Conservation (phyloP, 2,329 filamentous ascomycete genomes). For the Pestalotiopsis fici region DNA sequence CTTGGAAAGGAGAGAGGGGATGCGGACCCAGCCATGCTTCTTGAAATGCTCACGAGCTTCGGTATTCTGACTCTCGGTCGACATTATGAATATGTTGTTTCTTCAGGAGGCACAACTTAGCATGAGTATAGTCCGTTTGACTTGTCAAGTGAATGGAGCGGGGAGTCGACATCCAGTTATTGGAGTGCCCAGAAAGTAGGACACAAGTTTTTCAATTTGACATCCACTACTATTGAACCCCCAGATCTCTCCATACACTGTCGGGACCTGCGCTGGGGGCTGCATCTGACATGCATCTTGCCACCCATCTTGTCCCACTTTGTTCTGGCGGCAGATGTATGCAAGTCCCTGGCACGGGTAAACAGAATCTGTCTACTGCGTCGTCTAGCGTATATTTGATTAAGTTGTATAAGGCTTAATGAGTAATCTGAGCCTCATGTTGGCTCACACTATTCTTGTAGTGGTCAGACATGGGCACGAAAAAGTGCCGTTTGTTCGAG, state of each 20-base stretch:
- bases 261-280: background rate
- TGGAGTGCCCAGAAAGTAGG: background rate
- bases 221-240: background rate
- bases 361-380: background rate
- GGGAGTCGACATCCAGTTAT: background rate
- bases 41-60: constrained; percentile 15
- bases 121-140: background rate
- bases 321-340: background rate
- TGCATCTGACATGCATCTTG: background rate
- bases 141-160: background rate
- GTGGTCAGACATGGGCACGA: background rate
- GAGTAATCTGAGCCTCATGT: background rate
- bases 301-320: background rate
- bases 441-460: background rate
- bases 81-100: background rate
- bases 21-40: constrained; percentile 24
- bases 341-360: background rate
- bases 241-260: background rate
- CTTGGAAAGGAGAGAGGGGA: constrained; percentile 23
- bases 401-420: background rate
- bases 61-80: background rate
- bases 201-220: background rate
- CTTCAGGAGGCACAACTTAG: background rate
- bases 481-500: background rate
- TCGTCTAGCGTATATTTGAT: background rate